Evolutionary conservation across 345 rosid genomes (phyloP).

Genomic region (Trapa bicornis): DNA sequence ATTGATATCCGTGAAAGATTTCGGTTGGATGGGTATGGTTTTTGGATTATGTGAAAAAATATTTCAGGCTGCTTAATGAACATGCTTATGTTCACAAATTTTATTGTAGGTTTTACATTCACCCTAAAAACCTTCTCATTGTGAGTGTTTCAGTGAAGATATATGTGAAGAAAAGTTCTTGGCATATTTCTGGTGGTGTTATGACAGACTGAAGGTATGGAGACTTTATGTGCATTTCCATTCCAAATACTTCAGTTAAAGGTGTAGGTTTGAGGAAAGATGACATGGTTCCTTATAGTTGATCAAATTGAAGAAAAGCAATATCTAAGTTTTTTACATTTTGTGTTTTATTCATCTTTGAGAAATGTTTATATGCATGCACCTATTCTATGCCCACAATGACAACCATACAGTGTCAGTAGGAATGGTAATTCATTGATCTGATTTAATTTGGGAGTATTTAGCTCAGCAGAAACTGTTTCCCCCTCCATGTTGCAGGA

Average conservation of each 20-base stretch:
- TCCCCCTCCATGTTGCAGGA: conserved; percentile 34
- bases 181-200: conserved; percentile 96
- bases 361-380: background rate
- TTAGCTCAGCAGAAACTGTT: background rate
- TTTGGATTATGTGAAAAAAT: background rate
- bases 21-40: conserved; percentile 68
- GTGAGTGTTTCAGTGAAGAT: conserved; percentile 48
- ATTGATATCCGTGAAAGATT: conserved; percentile 88
- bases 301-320: background rate
- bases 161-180: conserved; percentile 75
- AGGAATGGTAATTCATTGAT: background rate
- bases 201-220: conserved; percentile 67
- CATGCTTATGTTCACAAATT: background rate
- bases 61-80: background rate
- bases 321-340: background rate
- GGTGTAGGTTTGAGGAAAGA: background rate
- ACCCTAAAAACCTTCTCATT: background rate
- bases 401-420: background rate
- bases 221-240: no score
- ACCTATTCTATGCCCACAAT: background rate
- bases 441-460: background rate
- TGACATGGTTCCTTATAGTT: background rate
- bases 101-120: background rate
- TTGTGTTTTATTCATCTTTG: background rate
- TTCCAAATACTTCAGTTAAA: background rate